Base-by-base conservation (phyloP, 2,329 filamentous ascomycete genomes). In the Fusarium lateritium region DNA sequence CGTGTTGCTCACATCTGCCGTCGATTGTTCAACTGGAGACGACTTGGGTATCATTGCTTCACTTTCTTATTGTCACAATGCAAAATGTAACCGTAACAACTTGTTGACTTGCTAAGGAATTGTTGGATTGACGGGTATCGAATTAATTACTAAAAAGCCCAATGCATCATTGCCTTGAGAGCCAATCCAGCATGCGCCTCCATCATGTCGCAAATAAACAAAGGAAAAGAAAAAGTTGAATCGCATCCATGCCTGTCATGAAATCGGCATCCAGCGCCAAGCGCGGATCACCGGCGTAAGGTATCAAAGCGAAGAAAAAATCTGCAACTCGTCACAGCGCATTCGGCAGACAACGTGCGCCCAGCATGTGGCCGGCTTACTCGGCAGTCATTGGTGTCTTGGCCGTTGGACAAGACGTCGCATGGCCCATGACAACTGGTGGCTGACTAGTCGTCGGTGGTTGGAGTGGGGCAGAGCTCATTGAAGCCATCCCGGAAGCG, bases 71-170 rank as follows among this genome's bases (percentile, higher is more conserved):
- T 31, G 14, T 40, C 22, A 33, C 24, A n/a, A 33, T 42, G 22
- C n/a, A 31, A 46, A 26, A 28, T 28, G 26, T 8, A 28, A 28
- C 26, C 21, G 14, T n/a, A 36, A 24, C 9, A 28, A 47, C n/a
- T 17, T 34, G 24, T n/a, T 26, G 52, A 68, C 42, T 45, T 55
- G 52, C 46, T 44, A 58, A 56, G 51, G 59, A 62, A 62, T 54
- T 69, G 65, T 74, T 74, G 72, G 72, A 74, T 74, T 74, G 71
- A 74, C 60, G 72, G 72, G 72, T 74, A 74, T 74, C 72, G 71
- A 73, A 71, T 70, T 71, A 73, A 74, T 71, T 65, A 74, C 65
- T 74, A 73, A 74, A 68, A 74, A 71, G 70, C 67, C 65, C 71
- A 73, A 38, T 70, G 67, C 65, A 54, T 62, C 61, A 61, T 72